A percentile compares a stretch with the other conserved stretches of the same genome.
Conservation (phyloP, 2,329 filamentous ascomycete species). For the Colletotrichum costaricense region DNA sequence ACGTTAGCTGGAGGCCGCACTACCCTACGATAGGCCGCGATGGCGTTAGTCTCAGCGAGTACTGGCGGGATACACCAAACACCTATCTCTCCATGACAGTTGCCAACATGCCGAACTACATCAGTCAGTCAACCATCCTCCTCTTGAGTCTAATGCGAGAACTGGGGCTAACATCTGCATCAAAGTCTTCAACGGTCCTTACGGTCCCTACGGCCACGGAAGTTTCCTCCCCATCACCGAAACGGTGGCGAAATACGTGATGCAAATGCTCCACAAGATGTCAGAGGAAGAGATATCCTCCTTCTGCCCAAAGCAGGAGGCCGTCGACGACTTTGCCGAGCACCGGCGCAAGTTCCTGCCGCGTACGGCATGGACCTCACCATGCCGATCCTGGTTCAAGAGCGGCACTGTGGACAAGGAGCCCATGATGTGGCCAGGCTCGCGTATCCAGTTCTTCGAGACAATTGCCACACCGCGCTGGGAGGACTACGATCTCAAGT, state of each 20-base stretch:
- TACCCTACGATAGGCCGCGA: conserved; percentile 40
- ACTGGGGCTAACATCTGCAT: neutral
- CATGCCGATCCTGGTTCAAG: conserved; percentile 44
- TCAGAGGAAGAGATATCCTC: conserved; percentile 40
- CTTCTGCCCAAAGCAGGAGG: conserved; percentile 39
- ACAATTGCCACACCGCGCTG: conserved; percentile 40
- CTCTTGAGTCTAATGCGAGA: neutral
- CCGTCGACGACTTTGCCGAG: conserved; percentile 45
- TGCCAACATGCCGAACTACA: conserved; percentile 41
- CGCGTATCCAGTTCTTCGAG: conserved; percentile 42
- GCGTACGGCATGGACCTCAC: conserved; percentile 40
- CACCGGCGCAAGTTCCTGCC: conserved; percentile 44
- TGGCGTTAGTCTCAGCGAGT: conserved; percentile 35
- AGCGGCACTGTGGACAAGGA: conserved; percentile 40
- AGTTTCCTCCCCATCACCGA: conserved; percentile 43
- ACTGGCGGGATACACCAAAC: conserved; percentile 38
- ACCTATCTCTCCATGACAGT: conserved; percentile 39
- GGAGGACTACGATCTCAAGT: conserved; percentile 41
- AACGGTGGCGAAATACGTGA: conserved; percentile 41
- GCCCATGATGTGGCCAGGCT: conserved; percentile 43
- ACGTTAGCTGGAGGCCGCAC: conserved; percentile 38
- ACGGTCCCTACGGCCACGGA: conserved; percentile 42
- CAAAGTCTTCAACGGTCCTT: conserved; percentile 42
- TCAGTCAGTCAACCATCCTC: conserved; percentile 31
- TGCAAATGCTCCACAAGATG: conserved; percentile 45